phyloP scores from a whole-genome alignment of 805 yeast genomes.

The Lipomyces chichibuensis region DNA sequence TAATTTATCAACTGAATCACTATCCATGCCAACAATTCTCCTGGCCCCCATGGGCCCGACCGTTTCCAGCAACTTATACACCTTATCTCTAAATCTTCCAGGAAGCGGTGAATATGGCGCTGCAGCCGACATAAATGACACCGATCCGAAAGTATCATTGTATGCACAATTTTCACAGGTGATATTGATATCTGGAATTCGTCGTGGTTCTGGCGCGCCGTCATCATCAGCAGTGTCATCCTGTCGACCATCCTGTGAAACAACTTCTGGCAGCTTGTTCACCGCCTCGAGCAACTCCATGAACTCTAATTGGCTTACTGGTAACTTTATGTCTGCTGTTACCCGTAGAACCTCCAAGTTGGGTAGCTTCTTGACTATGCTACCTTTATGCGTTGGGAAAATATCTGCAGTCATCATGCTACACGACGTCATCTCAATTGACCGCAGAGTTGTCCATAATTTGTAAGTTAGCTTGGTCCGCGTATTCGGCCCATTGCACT shows the following conservation, averaged over 20 bases:
- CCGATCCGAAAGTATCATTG: constrained; percentile 15
- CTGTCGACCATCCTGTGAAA: background rate
- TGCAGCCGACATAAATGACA: constrained; percentile 4
- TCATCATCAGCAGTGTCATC: background rate
- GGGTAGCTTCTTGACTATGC: constrained; percentile 13
- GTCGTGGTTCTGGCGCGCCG: background rate
- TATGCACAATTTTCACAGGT: constrained; percentile 18
- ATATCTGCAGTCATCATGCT: constrained; percentile 19
- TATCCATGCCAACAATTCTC: constrained; percentile 15
- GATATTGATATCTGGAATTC: constrained; percentile 13
- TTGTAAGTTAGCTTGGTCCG: constrained; percentile 7
- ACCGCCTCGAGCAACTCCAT: constrained; percentile 17
- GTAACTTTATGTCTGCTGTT: constrained; percentile 22
- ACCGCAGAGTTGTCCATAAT: constrained; percentile 17
- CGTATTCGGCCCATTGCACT: constrained; percentile 9
- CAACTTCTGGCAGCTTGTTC: constrained; percentile 14
- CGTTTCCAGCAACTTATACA: constrained; percentile 21
- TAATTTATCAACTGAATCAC: constrained; percentile 12
- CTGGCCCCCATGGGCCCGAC: constrained; percentile 20
- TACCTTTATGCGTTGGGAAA: constrained; percentile 17
- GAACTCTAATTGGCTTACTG: constrained; percentile 4
- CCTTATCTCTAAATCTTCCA: constrained; percentile 10
- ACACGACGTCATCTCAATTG: constrained; percentile 21
- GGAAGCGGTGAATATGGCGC: constrained; percentile 19
- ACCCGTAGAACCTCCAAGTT: constrained; percentile 15